phyloP scores from a whole-genome alignment of 164 flowering plant genomes.

The Vitis amurensis region DNA sequence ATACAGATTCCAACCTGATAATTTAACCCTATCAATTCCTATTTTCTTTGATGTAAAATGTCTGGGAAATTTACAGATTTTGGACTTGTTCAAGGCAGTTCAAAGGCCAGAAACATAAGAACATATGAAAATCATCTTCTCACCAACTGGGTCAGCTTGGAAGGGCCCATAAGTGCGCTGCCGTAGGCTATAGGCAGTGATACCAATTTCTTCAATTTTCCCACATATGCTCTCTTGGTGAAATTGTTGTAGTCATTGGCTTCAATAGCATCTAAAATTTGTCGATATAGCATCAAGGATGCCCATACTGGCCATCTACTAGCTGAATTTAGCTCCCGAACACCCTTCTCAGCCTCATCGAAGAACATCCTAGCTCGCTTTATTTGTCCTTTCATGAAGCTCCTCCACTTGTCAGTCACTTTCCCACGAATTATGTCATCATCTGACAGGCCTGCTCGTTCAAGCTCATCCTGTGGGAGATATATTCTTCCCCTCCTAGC shows the following conservation, averaged over 20 bases:
- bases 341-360: slow-evolving; percentile 50
- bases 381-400: slow-evolving; percentile 40
- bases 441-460: slow-evolving; percentile 30
- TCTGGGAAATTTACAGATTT: too few species aligned
- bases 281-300: slow-evolving; percentile 32
- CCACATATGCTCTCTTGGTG: slow-evolving; percentile 40
- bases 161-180: slow-evolving; percentile 27
- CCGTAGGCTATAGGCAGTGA: slow-evolving; percentile 38
- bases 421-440: slow-evolving; percentile 33
- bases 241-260: slow-evolving; percentile 42
- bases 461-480: slow-evolving; percentile 42
- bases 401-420: slow-evolving; percentile 44
- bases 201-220: slow-evolving; percentile 34
- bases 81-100: too few species aligned
- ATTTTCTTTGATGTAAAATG: too few species aligned
- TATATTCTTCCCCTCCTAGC: slow-evolving; percentile 39
- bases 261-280: slow-evolving; percentile 37
- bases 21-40: too few species aligned
- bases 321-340: slow-evolving; percentile 34
- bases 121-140: slow-evolving; percentile 5
- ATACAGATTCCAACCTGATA: too few species aligned
- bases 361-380: slow-evolving; percentile 36
- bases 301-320: slow-evolving; percentile 57
- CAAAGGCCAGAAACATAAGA: too few species aligned
- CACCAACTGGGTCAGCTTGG: slow-evolving; percentile 4